These are phyloP conservation scores for Karstenula rhodostoma DNA, from an alignment of 2,329 filamentous ascomycete genomes.

Conservation along the genomic window DNA sequence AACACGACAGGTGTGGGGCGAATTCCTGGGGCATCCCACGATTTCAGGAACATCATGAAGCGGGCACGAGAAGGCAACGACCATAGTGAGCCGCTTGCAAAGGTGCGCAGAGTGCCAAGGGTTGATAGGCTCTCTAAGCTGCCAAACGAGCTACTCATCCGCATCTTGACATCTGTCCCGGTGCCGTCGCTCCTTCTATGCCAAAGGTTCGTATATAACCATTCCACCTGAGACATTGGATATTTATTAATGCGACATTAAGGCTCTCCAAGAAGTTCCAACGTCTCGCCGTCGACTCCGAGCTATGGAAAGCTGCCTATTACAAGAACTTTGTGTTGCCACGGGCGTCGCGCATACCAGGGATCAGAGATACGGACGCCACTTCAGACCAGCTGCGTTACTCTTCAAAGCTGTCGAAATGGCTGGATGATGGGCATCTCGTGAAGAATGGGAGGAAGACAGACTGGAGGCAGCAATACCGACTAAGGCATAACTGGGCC, in stretches of 20 bases:
- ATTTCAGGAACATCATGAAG: constrained; percentile 41
- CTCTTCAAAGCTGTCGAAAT: constrained; percentile 65
- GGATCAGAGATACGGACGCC: constrained; percentile 59
- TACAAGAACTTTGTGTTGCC: constrained; percentile 87
- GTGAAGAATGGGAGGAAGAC: constrained; percentile 61
- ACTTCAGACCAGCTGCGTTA: constrained; percentile 55
- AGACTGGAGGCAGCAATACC: constrained; percentile 91
- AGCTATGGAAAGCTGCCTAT: constrained; percentile 91
- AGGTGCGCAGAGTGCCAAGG: constrained; percentile 53
- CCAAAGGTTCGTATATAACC: constrained; percentile 59
- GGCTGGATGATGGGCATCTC: constrained; percentile 67
- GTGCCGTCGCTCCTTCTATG: constrained; percentile 72
- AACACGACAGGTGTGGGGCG: not conserved
- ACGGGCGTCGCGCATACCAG: constrained; percentile 77
- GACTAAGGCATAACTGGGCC: constrained; percentile 89
- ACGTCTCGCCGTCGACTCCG: constrained; percentile 77
- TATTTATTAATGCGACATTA: constrained; percentile 25
- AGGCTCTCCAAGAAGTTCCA: constrained; percentile 79
- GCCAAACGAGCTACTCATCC: constrained; percentile 87
- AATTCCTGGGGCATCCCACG: constrained; percentile 11
- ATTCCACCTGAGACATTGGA: no score
- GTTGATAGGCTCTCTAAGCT: constrained; percentile 74
- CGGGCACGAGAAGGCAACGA: constrained; percentile 44
- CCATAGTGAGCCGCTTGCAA: constrained; percentile 47
- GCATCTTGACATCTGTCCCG: constrained; percentile 80